Percentiles rank a stretch among this genome's conserved stretches.
phyloP scores from a whole-genome alignment of 192 early-diverging fungal species.

The Phlyctochytrium arcticum region DNA sequence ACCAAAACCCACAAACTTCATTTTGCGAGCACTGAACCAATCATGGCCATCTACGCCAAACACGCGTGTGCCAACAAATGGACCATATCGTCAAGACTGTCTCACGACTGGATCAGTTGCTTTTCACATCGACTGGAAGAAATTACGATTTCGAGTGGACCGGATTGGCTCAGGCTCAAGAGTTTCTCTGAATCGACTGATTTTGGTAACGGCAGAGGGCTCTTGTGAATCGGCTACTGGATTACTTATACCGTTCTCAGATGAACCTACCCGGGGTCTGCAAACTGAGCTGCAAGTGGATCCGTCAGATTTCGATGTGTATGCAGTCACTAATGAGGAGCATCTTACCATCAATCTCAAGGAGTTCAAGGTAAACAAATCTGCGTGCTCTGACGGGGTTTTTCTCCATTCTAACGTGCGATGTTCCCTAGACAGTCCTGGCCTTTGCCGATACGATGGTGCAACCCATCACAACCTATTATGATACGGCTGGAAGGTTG shows the following conservation, averaged over 20 bases:
- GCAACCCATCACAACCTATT: conserved; percentile 34
- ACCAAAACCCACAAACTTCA: conserved; percentile 39
- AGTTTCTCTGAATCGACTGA: conserved; percentile 19
- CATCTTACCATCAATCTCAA: conserved; percentile 32
- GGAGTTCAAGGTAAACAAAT: conserved; percentile 34
- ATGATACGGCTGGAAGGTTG: conserved; percentile 37
- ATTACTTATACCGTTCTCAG: conserved; percentile 1
- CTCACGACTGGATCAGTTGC: conserved; percentile 36
- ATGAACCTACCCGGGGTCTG: conserved; percentile 18
- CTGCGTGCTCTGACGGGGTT: neutral
- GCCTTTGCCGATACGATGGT: conserved; percentile 35
- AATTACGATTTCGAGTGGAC: conserved; percentile 27
- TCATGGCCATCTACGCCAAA: conserved; percentile 31
- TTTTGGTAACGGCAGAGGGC: neutral
- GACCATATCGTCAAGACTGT: conserved; percentile 29
- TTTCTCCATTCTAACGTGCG: too few relatives aligned
- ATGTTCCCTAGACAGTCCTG: conserved; percentile 26
- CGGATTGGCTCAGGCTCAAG: conserved; percentile 6
- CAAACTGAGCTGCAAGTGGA: conserved; percentile 38
- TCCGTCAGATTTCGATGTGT: conserved; percentile 40
- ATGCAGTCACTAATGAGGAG: conserved; percentile 17
- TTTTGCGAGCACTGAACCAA: conserved; percentile 28
- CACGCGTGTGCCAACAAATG: conserved; percentile 22
- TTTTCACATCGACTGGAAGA: conserved; percentile 35
- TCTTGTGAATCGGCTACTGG: neutral